These are phyloP conservation scores for Trichophyton equinum DNA, from an alignment of 2,329 filamentous ascomycete species.

Conservation along the genomic window DNA sequence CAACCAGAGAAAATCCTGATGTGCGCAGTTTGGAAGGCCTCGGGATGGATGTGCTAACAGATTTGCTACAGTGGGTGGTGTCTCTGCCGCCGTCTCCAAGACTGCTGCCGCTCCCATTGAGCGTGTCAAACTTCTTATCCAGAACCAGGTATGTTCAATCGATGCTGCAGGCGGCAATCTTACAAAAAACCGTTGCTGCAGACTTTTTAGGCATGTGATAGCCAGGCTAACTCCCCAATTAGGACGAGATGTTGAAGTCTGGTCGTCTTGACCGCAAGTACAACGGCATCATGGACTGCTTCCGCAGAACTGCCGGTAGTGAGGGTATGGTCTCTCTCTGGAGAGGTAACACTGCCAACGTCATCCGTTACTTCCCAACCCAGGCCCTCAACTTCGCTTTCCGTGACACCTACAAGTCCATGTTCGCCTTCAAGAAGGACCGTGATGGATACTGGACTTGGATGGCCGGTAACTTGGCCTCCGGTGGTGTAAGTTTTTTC, in stretches of 20 bases:
- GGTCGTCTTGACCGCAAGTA: conserved; percentile 98
- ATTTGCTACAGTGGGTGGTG: conserved; percentile 76
- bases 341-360: conserved; percentile 99
- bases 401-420: conserved; percentile 99
- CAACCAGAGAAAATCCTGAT: neutral
- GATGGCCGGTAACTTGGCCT: conserved; percentile 99
- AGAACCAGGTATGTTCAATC: conserved; percentile 75
- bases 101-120: conserved; percentile 98
- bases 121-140: conserved; percentile 99
- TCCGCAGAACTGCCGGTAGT: conserved; percentile 74
- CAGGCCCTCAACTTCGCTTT: conserved; percentile 99
- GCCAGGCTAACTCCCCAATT: conserved; percentile 10
- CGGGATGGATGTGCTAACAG: conserved; percentile 7
- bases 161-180: neutral
- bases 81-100: conserved; percentile 99
- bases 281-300: conserved; percentile 87
- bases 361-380: conserved; percentile 99
- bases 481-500: conserved; percentile 75
- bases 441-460: conserved; percentile 96
- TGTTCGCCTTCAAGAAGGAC: conserved; percentile 99
- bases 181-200: neutral
- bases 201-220: neutral
- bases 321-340: conserved; percentile 95
- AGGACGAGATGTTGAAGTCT: conserved; percentile 99
- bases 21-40: neutral